Evolutionary conservation across 805 yeast species (phyloP), one percentile per base, ranked within the genome.

Genomic region (Myxozyma neglecta): DNA sequence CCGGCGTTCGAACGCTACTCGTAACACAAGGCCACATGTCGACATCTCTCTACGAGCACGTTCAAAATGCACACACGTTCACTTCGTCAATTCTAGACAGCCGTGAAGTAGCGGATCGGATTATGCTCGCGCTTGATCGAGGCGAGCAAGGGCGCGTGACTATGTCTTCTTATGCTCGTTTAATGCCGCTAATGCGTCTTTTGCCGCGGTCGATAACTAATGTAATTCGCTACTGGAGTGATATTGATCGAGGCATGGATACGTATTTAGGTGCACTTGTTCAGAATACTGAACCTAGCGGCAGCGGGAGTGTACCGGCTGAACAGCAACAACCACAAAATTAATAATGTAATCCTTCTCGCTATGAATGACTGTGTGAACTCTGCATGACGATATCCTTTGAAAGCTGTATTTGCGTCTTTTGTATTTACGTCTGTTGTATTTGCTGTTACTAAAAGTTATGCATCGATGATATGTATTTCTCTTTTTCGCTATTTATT

Each of bases 11-110:
- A 66, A 87, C 96, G 0, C 75, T 92, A 58, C 77, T 92, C 42
- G 79, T 92, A 0, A 87, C 94, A 68, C 96, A 97, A 0, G 98
- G 98, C 0, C 97, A 92, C 72, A 73, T 92, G 65, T 81, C 80
- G 53, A 91, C 97, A 0, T 69, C 72, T 2, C 81, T 92, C 87
- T 92, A 92, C 71, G 77, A 78, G 14, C 85, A 86, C 1, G 89
- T 92, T 5, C 65, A 74, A 36, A 87, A 96, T 0, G 97, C 97
- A 0, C 85, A 89, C 16, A 75, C 79, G 1, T 63, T 86, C 3
- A 72, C 91, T 6, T 97, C 98, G 0, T 97, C 97, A 0, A 90
- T 88, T 62, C 76, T 91, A 42, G 86, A 86, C 20, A 90, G 96
- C 0, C 70, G 70, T 14, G 79, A 79, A 64, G 87, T 91, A 16